Evolutionary conservation across 129 eudicot genomes (phyloP), one percentile per base, ranked within the genome.

Genomic region (Silybum marianum): DNA sequence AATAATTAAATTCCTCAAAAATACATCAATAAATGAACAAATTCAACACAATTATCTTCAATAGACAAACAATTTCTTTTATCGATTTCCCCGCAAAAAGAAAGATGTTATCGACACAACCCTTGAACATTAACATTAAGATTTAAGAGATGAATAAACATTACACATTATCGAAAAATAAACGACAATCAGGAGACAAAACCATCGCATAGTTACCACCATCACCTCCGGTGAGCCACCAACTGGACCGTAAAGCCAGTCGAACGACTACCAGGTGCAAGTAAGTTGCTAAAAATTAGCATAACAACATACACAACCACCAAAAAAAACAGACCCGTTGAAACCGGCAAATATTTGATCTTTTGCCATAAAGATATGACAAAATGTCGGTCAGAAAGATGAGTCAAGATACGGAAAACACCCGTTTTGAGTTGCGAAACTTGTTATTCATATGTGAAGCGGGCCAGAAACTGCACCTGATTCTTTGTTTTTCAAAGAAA

Each of bases 181-280:
- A 72, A 80, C 11, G 71, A 62, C 44, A 71, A 22, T 72, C 39
- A 34, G n/a, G 9, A 80, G 18, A 76, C 13, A 23, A 70, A 70
- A 76, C 54, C 54, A 44, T 58, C 3, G 66, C 24, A 58, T 58
- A n/a, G 12, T 54, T 34, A 78, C 77, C 71, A 89, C 84, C 92
- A 58, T 58, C 66, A 92, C 94, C 97, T 85, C 97, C 71, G 90
- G 85, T 66, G 88, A 89, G 86, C 76, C 89, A 46, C 78, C 77
- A 25, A 74, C 83, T 83, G 71, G 81, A 74, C 85, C 10, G 65
- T 32, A 6, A 32, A 76, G 23, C 71, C 81, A 60, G 81, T 51
- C 86, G 77, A 23, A 54, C 73, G 88, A 81, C 89, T 67, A 86
- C 94, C 90, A 92, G 92, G 94, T 81, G 93, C 94, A 90, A 74